Evolutionary conservation across 1,284 basidiomycete species (phyloP).

Genomic region (Naganishia cerealis): DNA sequence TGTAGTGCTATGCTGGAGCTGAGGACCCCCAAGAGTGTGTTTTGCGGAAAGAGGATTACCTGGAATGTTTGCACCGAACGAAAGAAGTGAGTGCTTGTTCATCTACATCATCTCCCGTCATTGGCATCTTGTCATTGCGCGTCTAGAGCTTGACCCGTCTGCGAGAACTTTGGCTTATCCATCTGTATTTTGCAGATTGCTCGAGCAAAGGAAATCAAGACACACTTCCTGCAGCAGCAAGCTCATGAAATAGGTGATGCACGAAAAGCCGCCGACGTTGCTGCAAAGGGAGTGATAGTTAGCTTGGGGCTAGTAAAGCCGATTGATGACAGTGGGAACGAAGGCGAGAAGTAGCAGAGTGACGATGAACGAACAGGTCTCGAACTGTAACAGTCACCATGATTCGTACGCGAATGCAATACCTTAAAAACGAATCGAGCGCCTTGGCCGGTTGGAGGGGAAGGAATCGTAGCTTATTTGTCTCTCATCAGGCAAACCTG

Average conservation of each 20-base stretch:
- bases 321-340: conserved; percentile 47
- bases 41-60: conserved; percentile 77
- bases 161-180: not conserved
- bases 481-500: too few species aligned
- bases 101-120: conserved; percentile 7
- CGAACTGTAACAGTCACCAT: too few species aligned
- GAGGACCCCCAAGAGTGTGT: conserved; percentile 74
- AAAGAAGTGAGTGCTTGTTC: conserved; percentile 68
- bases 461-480: too few species aligned
- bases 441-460: too few species aligned
- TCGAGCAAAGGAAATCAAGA: conserved; percentile 70
- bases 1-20: conserved; percentile 80
- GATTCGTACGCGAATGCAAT: too few species aligned
- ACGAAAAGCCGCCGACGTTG: conserved; percentile 69
- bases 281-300: conserved; percentile 71
- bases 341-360: conserved; percentile 23
- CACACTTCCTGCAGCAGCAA: conserved; percentile 70
- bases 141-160: not conserved
- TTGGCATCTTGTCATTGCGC: not conserved
- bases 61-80: conserved; percentile 87
- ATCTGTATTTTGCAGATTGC: conserved; percentile 60
- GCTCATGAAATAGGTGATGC: conserved; percentile 67
- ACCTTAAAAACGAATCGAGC: too few species aligned
- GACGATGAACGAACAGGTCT: not conserved
- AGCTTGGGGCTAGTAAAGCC: conserved; percentile 71